Conservation (phyloP, 2,329 filamentous ascomycete genomes). For the Diaporthe eres region DNA sequence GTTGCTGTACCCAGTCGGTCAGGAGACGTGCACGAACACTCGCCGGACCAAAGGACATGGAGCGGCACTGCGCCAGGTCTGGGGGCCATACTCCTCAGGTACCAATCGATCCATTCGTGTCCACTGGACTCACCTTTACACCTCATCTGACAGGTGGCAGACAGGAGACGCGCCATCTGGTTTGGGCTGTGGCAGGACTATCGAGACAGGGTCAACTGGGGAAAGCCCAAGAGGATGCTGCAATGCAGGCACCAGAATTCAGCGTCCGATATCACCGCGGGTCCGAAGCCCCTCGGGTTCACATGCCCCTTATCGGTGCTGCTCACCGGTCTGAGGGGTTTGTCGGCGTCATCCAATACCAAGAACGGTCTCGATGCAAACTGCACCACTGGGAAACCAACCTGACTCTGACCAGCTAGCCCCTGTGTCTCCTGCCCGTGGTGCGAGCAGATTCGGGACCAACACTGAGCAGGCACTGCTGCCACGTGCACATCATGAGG, state of each 20-base stretch:
- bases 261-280: neutral
- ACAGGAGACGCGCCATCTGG: neutral
- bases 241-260: neutral
- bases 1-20: neutral
- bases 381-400: neutral
- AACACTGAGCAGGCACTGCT: neutral
- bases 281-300: neutral
- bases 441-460: neutral
- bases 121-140: neutral
- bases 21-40: neutral
- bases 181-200: neutral
- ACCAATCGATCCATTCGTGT: neutral
- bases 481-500: neutral
- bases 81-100: neutral
- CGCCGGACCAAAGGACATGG: neutral
- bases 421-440: neutral
- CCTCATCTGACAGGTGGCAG: neutral
- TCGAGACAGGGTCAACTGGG: neutral
- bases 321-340: conserved; percentile 18
- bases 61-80: neutral
- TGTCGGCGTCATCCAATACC: neutral
- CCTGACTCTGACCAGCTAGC: neutral
- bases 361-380: neutral
- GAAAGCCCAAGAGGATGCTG: neutral
- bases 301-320: neutral